A percentile compares a stretch with the other conserved stretches of the same genome.
phyloP scores from a whole-genome alignment of 148 eudicot species.

The Nepenthes mirabilis region DNA sequence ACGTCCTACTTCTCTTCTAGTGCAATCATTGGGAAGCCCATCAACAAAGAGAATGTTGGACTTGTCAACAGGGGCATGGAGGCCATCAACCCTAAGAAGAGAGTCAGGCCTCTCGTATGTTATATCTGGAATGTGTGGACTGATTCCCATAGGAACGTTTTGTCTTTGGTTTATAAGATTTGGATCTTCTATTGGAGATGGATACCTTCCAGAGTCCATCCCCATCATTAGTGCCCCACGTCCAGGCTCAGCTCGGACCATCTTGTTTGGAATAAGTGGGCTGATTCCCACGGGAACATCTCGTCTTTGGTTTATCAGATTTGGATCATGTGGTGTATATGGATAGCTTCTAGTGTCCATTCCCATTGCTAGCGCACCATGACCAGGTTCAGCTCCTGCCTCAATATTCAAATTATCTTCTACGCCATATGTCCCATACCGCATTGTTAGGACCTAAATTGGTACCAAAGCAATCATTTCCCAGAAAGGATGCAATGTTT shows the following conservation, averaged over 20 bases:
- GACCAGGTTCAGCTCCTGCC: slow-evolving; percentile 29
- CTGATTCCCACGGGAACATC: slow-evolving; percentile 26
- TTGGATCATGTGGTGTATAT: slow-evolving; percentile 32
- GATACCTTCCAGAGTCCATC: slow-evolving; percentile 31
- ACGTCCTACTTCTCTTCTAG: slow-evolving; percentile 99
- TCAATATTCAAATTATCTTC: slow-evolving; percentile 12
- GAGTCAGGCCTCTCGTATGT: slow-evolving; percentile 48
- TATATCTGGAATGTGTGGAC: slow-evolving; percentile 35
- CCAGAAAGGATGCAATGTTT: neutral
- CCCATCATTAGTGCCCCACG: slow-evolving; percentile 29
- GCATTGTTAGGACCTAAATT: slow-evolving; percentile 29
- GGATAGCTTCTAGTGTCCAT: slow-evolving; percentile 33
- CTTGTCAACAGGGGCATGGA: slow-evolving; percentile 29
- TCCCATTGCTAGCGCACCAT: slow-evolving; percentile 30
- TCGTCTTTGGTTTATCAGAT: slow-evolving; percentile 22
- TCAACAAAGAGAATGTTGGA: slow-evolving; percentile 86
- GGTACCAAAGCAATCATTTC: neutral
- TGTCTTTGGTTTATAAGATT: slow-evolving; percentile 23
- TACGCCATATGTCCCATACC: slow-evolving; percentile 39
- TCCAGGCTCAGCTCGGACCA: slow-evolving; percentile 31
- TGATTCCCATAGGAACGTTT: slow-evolving; percentile 24
- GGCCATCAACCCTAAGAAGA: slow-evolving; percentile 34
- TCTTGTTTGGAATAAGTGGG: slow-evolving; percentile 20
- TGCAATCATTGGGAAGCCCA: slow-evolving; percentile 79
- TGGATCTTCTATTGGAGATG: slow-evolving; percentile 34